Conservation (phyloP, 2,329 filamentous ascomycete genomes). For the Raffaelea deltoideospora region DNA sequence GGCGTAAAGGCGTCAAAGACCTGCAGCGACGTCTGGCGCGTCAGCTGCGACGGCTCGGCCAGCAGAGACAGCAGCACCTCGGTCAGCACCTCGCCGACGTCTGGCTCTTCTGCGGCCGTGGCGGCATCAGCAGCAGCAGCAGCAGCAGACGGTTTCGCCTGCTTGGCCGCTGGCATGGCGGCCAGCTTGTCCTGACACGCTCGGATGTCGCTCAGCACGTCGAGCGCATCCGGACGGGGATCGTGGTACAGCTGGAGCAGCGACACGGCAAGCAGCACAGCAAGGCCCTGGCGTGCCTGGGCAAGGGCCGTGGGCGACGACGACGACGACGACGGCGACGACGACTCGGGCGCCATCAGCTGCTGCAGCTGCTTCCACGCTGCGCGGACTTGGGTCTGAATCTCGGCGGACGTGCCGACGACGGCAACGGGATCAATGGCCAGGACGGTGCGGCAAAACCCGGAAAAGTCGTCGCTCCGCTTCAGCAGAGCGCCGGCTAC, state of each 20-base stretch:
- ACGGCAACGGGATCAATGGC: constrained; percentile 36
- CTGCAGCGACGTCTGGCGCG: constrained; percentile 74
- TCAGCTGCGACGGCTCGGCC: constrained; percentile 68
- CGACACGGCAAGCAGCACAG: constrained; percentile 68
- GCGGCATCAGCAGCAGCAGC: constrained; percentile 3
- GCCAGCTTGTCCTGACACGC: constrained; percentile 56
- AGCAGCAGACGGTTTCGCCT: constrained; percentile 22
- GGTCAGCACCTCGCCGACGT: constrained; percentile 57
- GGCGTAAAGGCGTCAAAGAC: constrained; percentile 73
- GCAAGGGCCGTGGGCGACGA: constrained; percentile 17
- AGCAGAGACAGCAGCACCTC: constrained; percentile 86
- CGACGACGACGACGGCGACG: constrained; percentile 15
- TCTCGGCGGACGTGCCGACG: constrained; percentile 39
- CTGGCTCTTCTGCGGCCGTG: constrained; percentile 11
- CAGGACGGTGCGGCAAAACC: constrained; percentile 38
- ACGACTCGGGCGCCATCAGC: constrained; percentile 36
- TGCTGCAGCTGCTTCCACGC: constrained; percentile 33
- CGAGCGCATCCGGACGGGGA: constrained; percentile 62
- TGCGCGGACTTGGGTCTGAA: constrained; percentile 34
- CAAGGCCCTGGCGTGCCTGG: constrained; percentile 47
- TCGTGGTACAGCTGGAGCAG: constrained; percentile 84
- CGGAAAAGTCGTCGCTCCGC: constrained; percentile 34
- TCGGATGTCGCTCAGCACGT: constrained; percentile 68
- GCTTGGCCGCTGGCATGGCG: constrained; percentile 5
- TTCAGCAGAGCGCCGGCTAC: constrained; percentile 43